phyloP scores from a whole-genome alignment of 768 basidiomycete species.

The Gelatoporia subvermispora region DNA sequence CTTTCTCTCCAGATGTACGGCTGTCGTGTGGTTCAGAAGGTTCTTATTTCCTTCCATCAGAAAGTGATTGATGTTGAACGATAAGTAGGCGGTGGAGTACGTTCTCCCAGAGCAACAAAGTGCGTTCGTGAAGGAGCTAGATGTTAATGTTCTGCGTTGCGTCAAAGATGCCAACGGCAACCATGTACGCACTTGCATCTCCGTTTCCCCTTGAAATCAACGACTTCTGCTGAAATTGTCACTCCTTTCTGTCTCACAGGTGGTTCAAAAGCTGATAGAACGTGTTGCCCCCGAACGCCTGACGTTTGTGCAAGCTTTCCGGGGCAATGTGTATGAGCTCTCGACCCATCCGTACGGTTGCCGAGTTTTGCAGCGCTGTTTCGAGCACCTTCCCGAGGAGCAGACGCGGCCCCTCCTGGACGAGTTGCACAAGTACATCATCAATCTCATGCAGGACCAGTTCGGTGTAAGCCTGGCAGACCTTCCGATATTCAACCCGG shows the following conservation, averaged over 20 bases:
- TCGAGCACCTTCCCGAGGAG: conserved; percentile 74
- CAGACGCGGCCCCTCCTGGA: conserved; percentile 71
- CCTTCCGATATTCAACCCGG: background rate
- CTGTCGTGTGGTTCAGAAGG: conserved; percentile 94
- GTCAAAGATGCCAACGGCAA: conserved; percentile 93
- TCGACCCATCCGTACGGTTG: conserved; percentile 91
- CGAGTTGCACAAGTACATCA: conserved; percentile 70
- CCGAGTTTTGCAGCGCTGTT: conserved; percentile 88
- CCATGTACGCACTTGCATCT: conserved; percentile 55
- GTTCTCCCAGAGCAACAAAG: conserved; percentile 75
- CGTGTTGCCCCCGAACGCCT: conserved; percentile 73
- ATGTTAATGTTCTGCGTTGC: conserved; percentile 75
- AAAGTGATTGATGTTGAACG: conserved; percentile 9
- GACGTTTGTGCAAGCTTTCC: conserved; percentile 69
- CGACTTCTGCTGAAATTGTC: too few relatives aligned
- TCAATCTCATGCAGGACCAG: conserved; percentile 81
- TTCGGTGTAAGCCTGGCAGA: conserved; percentile 62
- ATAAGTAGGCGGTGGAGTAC: conserved; percentile 72
- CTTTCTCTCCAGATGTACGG: conserved; percentile 93
- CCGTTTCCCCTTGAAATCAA: too few relatives aligned
- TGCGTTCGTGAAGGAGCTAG: conserved; percentile 71
- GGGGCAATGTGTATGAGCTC: conserved; percentile 73
- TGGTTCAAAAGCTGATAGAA: conserved; percentile 86
- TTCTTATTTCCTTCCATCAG: conserved; percentile 24
- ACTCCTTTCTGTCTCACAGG: conserved; percentile 47